Evolutionary conservation across 169 alveolate genomes (phyloP), one percentile per base, ranked within the genome.

Genomic region (Cyclospora cayetanensis): DNA sequence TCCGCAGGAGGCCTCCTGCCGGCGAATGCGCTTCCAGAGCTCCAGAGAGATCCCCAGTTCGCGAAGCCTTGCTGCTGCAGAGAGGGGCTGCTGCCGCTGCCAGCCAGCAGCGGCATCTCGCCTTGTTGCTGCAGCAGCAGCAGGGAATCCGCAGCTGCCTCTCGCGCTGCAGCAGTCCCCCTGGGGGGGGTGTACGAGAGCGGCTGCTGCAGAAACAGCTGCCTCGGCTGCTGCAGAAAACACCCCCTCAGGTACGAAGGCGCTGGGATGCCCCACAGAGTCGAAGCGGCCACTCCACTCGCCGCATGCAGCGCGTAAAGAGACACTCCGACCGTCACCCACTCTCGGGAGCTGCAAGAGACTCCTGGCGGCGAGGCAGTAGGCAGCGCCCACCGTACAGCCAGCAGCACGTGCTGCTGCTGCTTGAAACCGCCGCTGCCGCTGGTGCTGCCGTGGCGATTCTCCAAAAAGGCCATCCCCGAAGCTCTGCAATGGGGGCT

Each of bases 71-170:
- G 50, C 80, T 34, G 80, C 80, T 34, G 80, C 80, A 2, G n/a
- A n/a, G n/a, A 29, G 55, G 22, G 7, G 55, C 55, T 46, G 55
- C 55, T 46, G 55, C 15, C 15, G 55, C 55, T 46, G 55, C 55
- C 15, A 15, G 22, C 55, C 22, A 46, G 5, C 50, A 68, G 80
- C 4, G 80, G 43, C 39, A 31, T 4, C 80, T 29, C 35, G 43
- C 18, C 35, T 42, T 46, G 29, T 68, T 68, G 80, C 80, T 68
- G 80, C 80, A 68, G 80, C 80, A 68, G 80, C 46, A 68, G 35
- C 50, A 46, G 50, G 50, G 9, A 42, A 2, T 29, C 27, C 20
- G n/a, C 46, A 18, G 80, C 76, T 12, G 76, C 76, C 2, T 11
- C 76, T 25, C 4, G 43, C 31, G 76, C 76, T 65, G 76, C 76